A percentile compares a stretch with the other conserved stretches of the same genome.
phyloP scores from a whole-genome alignment of 2,329 filamentous ascomycete genomes.

The Fusarium aywerte region DNA sequence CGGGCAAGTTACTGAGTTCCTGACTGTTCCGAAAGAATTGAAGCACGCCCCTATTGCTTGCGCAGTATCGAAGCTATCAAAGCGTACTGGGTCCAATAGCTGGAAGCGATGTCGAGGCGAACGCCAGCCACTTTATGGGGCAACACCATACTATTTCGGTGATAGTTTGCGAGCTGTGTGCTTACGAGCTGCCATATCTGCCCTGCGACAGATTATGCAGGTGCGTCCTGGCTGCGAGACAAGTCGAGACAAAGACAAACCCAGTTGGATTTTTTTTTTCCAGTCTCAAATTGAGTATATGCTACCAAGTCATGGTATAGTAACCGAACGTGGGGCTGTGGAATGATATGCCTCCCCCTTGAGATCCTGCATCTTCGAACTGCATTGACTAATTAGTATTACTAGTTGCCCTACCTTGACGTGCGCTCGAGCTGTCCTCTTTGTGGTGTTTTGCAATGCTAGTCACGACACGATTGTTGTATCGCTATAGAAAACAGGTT shows the following conservation, averaged over 20 bases:
- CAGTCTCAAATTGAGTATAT: not conserved
- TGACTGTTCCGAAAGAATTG: conserved; percentile 6
- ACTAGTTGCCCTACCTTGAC: not conserved
- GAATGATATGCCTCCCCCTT: not conserved
- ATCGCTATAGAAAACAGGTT: not conserved
- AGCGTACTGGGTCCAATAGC: not conserved
- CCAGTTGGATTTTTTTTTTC: not conserved
- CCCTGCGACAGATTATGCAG: not conserved
- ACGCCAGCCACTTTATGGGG: conserved; percentile 24
- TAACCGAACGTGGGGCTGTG: not conserved
- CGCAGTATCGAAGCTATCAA: conserved; percentile 8
- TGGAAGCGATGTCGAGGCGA: conserved; percentile 16
- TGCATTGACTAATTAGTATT: not conserved
- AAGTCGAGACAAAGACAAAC: conserved; percentile 4
- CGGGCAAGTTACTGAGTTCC: conserved; percentile 1
- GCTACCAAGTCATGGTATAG: not conserved
- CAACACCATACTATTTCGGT: conserved; percentile 17
- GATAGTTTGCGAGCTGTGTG: conserved; percentile 25
- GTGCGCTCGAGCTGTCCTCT: not conserved
- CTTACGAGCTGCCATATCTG: not conserved
- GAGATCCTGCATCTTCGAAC: not conserved
- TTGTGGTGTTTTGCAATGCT: not conserved
- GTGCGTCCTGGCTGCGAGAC: not conserved
- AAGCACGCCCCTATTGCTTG: conserved; percentile 30
- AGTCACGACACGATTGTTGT: not conserved